Evolutionary conservation across 345 rosid species (phyloP).

Genomic region (Boechera stricta): DNA sequence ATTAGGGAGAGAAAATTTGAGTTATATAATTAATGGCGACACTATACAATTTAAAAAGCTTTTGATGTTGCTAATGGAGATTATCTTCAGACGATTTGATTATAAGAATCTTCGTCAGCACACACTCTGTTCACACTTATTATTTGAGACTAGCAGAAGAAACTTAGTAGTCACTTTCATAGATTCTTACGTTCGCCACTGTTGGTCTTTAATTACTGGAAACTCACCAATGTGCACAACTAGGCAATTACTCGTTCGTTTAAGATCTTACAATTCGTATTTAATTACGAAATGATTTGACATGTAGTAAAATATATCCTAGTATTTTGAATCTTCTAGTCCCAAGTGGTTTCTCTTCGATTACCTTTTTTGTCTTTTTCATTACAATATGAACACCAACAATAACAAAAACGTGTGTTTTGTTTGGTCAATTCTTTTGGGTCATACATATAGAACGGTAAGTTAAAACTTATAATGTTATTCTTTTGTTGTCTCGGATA

Average conservation of each 20-base stretch:
- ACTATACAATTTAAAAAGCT: too few relatives aligned
- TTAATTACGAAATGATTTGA: not conserved
- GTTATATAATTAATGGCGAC: too few relatives aligned
- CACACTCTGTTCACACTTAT: not conserved
- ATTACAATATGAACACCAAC: not conserved
- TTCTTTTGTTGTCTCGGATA: not conserved
- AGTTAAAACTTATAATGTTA: not conserved
- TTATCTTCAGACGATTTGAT: not conserved
- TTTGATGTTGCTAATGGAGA: too few relatives aligned
- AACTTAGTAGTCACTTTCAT: not conserved
- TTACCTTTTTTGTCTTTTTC: not conserved
- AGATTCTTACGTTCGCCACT: not conserved
- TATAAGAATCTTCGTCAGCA: conserved; percentile 13
- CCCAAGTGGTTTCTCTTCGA: not conserved
- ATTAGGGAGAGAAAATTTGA: too few relatives aligned
- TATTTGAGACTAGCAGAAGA: not conserved
- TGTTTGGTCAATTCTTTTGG: not conserved
- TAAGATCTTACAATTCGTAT: not conserved
- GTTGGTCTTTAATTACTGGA: not conserved
- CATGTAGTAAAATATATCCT: not conserved
- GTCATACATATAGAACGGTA: too few relatives aligned
- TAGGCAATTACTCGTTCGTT: not conserved
- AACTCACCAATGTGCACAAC: not conserved
- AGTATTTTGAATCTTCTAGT: not conserved
- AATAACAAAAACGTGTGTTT: not conserved